These are phyloP conservation scores for Vairimorpha ceranae DNA, from an alignment of 371 early-diverging fungal species.

Conservation along the genomic window DNA sequence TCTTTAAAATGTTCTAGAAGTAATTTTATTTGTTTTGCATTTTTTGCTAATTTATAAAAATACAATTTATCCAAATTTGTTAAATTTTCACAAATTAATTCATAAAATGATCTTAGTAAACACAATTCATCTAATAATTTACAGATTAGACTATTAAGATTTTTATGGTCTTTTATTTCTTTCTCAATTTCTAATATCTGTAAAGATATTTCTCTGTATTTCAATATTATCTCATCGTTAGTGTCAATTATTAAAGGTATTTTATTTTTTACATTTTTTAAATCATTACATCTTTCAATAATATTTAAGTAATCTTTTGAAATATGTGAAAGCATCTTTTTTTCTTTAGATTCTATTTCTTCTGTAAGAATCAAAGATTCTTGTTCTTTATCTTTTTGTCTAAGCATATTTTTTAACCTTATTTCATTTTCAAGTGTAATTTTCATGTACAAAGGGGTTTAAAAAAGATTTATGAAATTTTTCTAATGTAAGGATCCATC, in stretches of 20 bases:
- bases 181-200: not conserved
- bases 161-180: constrained; percentile 12
- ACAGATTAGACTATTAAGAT: not conserved
- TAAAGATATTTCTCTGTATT: constrained; percentile 1
- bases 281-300: constrained; percentile 37
- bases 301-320: constrained; percentile 39
- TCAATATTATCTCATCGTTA: not conserved
- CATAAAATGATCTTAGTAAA: not conserved
- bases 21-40: not conserved
- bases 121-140: constrained; percentile 5
- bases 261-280: constrained; percentile 27
- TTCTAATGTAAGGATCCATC: not conserved
- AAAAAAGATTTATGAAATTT: not conserved
- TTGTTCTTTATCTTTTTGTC: constrained; percentile 6
- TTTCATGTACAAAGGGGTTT: constrained; percentile 14
- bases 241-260: not conserved
- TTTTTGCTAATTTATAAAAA: constrained; percentile 14
- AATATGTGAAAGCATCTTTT: constrained; percentile 23
- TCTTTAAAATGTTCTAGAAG: not conserved
- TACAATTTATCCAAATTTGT: constrained; percentile 2
- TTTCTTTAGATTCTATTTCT: constrained; percentile 39
- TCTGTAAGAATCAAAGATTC: not conserved
- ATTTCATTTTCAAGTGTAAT: constrained; percentile 9
- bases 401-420: constrained; percentile 12
- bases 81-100: not conserved